Evolutionary conservation across 2,329 filamentous ascomycete species (phyloP), one percentile per base, ranked within the genome.

Genomic region (Parastagonospora nodorum): DNA sequence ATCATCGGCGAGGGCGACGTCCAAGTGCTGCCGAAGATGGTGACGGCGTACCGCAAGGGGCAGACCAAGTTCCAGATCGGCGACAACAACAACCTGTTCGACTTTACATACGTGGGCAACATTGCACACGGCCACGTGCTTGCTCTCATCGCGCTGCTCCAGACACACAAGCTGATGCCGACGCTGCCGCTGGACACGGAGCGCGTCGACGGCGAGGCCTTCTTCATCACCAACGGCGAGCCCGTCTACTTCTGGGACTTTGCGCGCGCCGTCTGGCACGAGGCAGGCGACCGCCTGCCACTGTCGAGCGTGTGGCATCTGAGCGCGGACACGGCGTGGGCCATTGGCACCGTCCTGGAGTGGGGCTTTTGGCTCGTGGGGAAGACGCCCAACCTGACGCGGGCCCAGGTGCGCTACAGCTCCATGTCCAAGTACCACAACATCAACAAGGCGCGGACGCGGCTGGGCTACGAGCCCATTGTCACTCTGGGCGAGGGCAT

Each of bases 391-490:
- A 80, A 77, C 42, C 47, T 81, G 59, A 78, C 75, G 9, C 60
- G 74, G 51, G 72, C 75, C 50, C 74, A 79, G 59, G 77, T 89
- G 53, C 77, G 82, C 59, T 90, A 87, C 71, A 85, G 84, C 67
- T 86, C 83, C 70, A 89, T 91, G 86, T 88, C 85, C 50, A 80
- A 89, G 50, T 92, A 91, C 75, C 91, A 89, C 74, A 85, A 86
- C 75, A 90, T 91, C 68, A 77, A 78, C 51, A 92, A 92, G 81
- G 89, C 89, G 49, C 88, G 85, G 79, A 78, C 72, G 62, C 78
- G 88, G 60, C 75, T 92, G 48, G 86, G 86, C 2, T 92, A 92
- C 74, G 71, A 75, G 69, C 88, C 89, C 2, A 74, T 90, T 46
- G 85, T 89, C 45, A 77, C 78, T 36, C 74, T 92, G 50, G 81